These are phyloP conservation scores for Pyrenopolyporus hunteri DNA, from an alignment of 495 filamentous ascomycete genomes.

Conservation along the genomic window DNA sequence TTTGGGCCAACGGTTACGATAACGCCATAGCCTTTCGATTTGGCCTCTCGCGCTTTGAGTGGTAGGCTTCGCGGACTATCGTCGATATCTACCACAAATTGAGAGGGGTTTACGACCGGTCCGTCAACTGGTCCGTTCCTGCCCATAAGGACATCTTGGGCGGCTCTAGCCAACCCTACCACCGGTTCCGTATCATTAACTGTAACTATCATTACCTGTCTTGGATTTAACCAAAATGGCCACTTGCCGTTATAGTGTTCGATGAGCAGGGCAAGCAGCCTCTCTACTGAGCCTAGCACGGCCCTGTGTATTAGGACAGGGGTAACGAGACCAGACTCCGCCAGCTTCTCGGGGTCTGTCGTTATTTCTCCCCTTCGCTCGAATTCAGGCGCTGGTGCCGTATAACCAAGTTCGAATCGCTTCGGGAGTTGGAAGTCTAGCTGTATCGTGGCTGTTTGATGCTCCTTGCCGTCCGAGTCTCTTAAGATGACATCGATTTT, in stretches of 20 bases:
- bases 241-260: slow-evolving; percentile 82
- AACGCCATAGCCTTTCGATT: slow-evolving; percentile 72
- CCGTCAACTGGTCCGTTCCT: slow-evolving; percentile 45
- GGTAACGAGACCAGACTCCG: slow-evolving; percentile 59
- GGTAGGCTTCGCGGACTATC: slow-evolving; percentile 62
- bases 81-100: slow-evolving; percentile 76
- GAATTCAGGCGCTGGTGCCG: slow-evolving; percentile 73
- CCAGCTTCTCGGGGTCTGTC: slow-evolving; percentile 50
- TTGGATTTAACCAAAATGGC: slow-evolving; percentile 92
- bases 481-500: slow-evolving; percentile 91
- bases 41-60: slow-evolving; percentile 76
- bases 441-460: slow-evolving; percentile 92
- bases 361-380: slow-evolving; percentile 62
- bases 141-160: slow-evolving; percentile 53
- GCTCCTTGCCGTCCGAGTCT: slow-evolving; percentile 84
- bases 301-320: slow-evolving; percentile 91
- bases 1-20: slow-evolving; percentile 75
- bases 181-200: slow-evolving; percentile 70
- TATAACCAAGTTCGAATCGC: slow-evolving; percentile 78
- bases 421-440: slow-evolving; percentile 92
- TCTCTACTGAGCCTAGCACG: slow-evolving; percentile 83
- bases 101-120: slow-evolving; percentile 50
- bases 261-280: slow-evolving; percentile 85
- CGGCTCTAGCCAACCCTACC: slow-evolving; percentile 60
- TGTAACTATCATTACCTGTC: slow-evolving; percentile 78